Conservation (phyloP, 2,329 filamentous ascomycete species). For the Colletotrichum musicola region DNA sequence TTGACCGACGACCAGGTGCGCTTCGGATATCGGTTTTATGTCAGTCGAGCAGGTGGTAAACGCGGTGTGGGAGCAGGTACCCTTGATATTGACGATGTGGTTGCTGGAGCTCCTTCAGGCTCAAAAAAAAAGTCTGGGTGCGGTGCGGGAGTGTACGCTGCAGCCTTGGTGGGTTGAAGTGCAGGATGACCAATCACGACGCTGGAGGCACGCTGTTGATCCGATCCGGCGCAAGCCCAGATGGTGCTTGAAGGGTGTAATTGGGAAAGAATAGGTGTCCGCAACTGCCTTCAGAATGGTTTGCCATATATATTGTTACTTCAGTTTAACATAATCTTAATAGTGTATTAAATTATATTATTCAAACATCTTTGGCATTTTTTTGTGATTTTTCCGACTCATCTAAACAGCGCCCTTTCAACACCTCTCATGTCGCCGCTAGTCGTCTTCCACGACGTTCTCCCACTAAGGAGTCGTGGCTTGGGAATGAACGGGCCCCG, state of each 20-base stretch:
- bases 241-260: too few relatives aligned
- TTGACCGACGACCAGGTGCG: slow-evolving; percentile 39
- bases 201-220: slow-evolving; percentile 34
- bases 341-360: too few relatives aligned
- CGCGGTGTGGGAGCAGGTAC: slow-evolving; percentile 24
- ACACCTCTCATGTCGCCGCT: not conserved
- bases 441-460: slow-evolving; percentile 13
- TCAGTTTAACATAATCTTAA: too few relatives aligned
- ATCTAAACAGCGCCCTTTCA: too few relatives aligned
- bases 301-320: not conserved
- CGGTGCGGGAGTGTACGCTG: slow-evolving; percentile 32
- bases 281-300: too few relatives aligned
- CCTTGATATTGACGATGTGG: slow-evolving; percentile 33
- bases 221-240: slow-evolving; percentile 38
- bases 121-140: slow-evolving; percentile 41
- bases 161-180: slow-evolving; percentile 38
- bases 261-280: too few relatives aligned
- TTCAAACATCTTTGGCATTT: too few relatives aligned
- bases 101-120: slow-evolving; percentile 38
- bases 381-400: too few relatives aligned
- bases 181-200: slow-evolving; percentile 38
- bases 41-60: slow-evolving; percentile 32
- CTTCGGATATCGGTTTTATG: slow-evolving; percentile 18
- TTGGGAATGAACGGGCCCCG: not conserved
- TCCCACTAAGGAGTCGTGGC: not conserved